Conservation (phyloP, 169 alveolate species). For the Cryptosporidium sp. region DNA sequence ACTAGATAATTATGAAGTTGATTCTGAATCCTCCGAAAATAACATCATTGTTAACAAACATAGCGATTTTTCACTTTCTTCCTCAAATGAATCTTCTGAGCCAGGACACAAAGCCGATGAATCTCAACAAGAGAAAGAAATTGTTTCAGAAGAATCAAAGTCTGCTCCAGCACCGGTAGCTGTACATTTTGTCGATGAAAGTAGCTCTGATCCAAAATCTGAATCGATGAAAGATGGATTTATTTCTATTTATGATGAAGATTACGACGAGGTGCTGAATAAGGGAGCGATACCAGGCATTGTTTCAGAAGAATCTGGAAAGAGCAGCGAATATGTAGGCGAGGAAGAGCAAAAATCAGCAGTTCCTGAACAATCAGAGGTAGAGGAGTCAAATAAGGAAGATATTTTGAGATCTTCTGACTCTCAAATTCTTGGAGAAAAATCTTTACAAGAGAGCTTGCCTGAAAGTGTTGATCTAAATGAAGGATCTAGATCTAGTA, state of each 20-base stretch:
- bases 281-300: not conserved
- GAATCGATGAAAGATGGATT: not conserved
- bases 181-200: not conserved
- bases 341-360: not conserved
- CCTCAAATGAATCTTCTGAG: not conserved
- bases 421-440: not conserved
- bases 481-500: not conserved
- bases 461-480: not conserved
- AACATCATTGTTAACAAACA: not conserved
- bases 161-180: constrained; percentile 1
- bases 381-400: not conserved
- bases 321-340: not conserved
- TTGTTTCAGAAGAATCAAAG: not conserved
- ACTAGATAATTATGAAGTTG: not conserved
- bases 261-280: not conserved
- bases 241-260: constrained; percentile 14
- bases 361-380: not conserved
- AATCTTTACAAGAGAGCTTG: not conserved
- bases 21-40: not conserved
- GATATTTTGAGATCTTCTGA: not conserved
- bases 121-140: not conserved
- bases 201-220: not conserved
- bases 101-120: not conserved
- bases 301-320: constrained; percentile 1
- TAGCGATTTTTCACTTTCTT: not conserved